Evolutionary conservation across 1,284 basidiomycete genomes (phyloP).

Genomic region (Ganoderma resinaceum): DNA sequence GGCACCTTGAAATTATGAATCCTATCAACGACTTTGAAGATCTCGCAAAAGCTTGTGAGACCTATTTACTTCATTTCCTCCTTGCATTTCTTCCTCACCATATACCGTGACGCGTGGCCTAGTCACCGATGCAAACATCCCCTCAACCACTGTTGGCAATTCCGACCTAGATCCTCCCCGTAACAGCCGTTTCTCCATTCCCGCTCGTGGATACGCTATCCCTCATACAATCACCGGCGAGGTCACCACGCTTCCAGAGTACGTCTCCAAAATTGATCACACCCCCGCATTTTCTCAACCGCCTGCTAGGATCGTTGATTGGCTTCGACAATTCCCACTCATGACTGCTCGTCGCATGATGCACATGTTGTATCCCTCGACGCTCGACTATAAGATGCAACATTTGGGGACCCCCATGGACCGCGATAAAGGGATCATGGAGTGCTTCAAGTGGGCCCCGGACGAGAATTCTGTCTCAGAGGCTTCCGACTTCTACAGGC

Average conservation of each 20-base stretch:
- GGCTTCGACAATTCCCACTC: constrained; percentile 60
- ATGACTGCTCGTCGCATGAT: constrained; percentile 60
- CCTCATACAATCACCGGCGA: background rate
- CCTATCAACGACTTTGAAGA: constrained; percentile 42
- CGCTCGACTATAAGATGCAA: constrained; percentile 29
- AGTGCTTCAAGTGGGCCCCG: constrained; percentile 50
- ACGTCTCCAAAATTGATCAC: background rate
- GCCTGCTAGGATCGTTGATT: constrained; percentile 43
- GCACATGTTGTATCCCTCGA: constrained; percentile 54
- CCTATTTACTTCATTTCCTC: background rate
- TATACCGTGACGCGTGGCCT: too few species aligned
- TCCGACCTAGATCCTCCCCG: background rate
- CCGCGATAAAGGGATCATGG: constrained; percentile 6
- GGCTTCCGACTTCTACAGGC: constrained; percentile 33
- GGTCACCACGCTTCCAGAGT: constrained; percentile 10
- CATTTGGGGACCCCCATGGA: constrained; percentile 2
- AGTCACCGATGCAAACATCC: constrained; percentile 2
- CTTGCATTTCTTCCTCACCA: background rate
- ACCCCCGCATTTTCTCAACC: background rate
- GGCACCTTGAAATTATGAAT: constrained; percentile 56
- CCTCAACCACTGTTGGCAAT: background rate
- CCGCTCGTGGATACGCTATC: background rate
- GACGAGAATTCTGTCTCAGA: constrained; percentile 23
- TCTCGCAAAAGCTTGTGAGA: constrained; percentile 47
- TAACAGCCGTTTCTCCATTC: background rate